Evolutionary conservation across 1,284 basidiomycete species (phyloP), one percentile per base, ranked within the genome.

Genomic region (Microbotryum saponariae): DNA sequence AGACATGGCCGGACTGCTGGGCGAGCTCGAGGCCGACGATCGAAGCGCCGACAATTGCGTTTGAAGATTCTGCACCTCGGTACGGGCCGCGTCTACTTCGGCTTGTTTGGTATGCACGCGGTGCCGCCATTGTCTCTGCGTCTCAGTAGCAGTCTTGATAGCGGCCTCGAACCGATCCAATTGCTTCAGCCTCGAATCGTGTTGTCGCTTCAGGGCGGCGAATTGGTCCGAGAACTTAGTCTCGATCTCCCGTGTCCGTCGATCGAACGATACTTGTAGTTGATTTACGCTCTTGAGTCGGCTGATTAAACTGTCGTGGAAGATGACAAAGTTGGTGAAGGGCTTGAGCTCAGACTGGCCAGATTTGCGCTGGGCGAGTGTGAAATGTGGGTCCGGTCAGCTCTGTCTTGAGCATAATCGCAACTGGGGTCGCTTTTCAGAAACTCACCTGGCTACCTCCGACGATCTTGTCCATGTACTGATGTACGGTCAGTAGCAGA

Each of bases 381-480:
- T 21, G 23, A 9, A 10, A 31, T 31, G 6, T 31, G 8, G 29
- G 27, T 16, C 42, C 20, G 9, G 18, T 33, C 37, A 23, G 14
- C 42, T 23, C 23, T 45, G 25, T 23, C 29, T 58, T 42, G 3
- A 54, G 58, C 50, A 16, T 10, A 18, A 37, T 31, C 45, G 37
- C 46, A 53, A 47, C 4, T 48, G 31, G 12, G 60, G 27, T 18
- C 42, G n/a, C 14, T 23, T 23, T 23, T 21, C 51, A 12, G 27
- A 6, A 14, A 20, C 44, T n/a, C 50, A 31, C 59, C 37, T 16
- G 55, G 53, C 54, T 54, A 50, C 29, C 44, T 46, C 8, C 33
- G 9, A 96, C 79, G 69, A 97, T 90, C 78, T 89, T 90, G 73
- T 96, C 92, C 80, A 97, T 84, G 73, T 93, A 92, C 75, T 94